Evolutionary conservation across 129 eudicot species (phyloP).

Genomic region (Saussurea involucrata): DNA sequence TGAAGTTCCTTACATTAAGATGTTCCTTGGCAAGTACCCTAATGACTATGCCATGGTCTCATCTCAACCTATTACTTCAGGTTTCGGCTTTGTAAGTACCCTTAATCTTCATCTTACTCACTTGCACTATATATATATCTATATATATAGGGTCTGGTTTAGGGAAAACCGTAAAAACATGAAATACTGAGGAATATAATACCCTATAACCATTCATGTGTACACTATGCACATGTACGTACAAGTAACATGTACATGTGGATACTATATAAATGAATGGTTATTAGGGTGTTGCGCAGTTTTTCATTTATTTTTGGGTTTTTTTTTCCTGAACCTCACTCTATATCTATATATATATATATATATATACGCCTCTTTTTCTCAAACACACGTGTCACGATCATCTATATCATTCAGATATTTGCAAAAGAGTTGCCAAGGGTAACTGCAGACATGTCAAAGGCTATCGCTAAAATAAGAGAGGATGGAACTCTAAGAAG

Average conservation of each 20-base stretch:
- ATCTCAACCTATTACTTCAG: constrained; percentile 20
- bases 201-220: no score
- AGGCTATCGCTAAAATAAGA: constrained; percentile 24
- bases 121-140: not conserved
- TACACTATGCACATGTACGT: no score
- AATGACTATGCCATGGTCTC: constrained; percentile 37
- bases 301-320: no score
- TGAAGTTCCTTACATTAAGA: constrained; percentile 30
- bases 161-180: no score
- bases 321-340: no score
- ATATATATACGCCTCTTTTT: not conserved
- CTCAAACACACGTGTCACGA: not conserved
- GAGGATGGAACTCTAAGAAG: constrained; percentile 20
- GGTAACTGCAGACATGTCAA: constrained; percentile 26
- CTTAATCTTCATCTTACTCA: not conserved
- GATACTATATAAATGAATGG: no score
- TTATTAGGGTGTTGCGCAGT: no score
- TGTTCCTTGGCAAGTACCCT: constrained; percentile 26
- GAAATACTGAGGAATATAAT: no score
- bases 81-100: constrained; percentile 52
- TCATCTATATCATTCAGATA: constrained; percentile 2
- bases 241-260: no score
- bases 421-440: constrained; percentile 30
- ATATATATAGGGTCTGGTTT: no score
- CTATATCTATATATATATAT: no score